Base-by-base conservation (phyloP, 306 rosid genomes). In the Gynostemma pentaphyllum region DNA sequence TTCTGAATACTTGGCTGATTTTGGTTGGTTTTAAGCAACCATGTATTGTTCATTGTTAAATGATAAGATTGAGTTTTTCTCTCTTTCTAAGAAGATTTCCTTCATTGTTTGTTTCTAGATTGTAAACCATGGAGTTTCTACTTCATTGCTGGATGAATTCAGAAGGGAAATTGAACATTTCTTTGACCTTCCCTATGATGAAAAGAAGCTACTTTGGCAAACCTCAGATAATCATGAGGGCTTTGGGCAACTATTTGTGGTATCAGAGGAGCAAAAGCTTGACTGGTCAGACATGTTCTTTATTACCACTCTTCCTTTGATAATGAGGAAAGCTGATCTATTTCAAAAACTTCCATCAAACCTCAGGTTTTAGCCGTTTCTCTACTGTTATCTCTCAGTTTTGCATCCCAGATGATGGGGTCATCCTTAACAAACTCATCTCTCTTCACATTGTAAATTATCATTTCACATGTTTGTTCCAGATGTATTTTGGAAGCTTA, bases 261-360 rank as follows among this genome's bases (percentile, higher is more conserved):
- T 70, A 19, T 73, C 82, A 13, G 73, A 73, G 48, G 70, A 78
- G 26, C 82, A 78, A 46, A 78, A 78, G 79, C 59, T 78, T 24
- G 79, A 74, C 40, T 78, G 82, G 79, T 66, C 74, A 21, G 82
- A 74, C 71, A 62, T 74, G 74, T 78, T 78, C 63, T 61, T n/a
- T 15, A 47, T 74, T n/a, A 54, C 64, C 7, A 74, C 74, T 4
- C 64, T 70, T 29, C 82, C 76, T 36, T 49, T 41, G 10, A 14
- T 45, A 15, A 45, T 52, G 11, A 70, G 79, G 39, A 53, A 41
- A n/a, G 4, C 48, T 47, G 59, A 53, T 2, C 46, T 78, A 18
- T 74, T 73, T 44, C 32, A 56, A 9, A 67, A 74, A 26, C 73
- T 78, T 28, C 82, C 82, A 9, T 50, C 57, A 52, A 44, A 51